phyloP scores from a whole-genome alignment of 2,329 filamentous ascomycete species.

The Tolypocladium inflatum region DNA sequence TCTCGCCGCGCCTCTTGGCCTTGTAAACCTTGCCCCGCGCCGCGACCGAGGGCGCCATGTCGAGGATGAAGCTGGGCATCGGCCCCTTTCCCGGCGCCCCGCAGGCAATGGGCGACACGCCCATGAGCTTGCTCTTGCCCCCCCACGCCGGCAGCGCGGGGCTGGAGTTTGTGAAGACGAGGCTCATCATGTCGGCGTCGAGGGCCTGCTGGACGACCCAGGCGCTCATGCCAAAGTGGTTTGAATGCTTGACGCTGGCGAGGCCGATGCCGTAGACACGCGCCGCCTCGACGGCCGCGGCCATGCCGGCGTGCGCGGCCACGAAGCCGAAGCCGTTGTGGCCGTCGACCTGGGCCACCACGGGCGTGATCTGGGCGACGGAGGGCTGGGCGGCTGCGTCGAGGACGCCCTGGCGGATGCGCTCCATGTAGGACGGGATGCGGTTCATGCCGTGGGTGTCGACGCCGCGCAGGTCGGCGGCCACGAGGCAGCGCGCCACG shows the following conservation, averaged over 20 bases:
- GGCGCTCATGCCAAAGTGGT: conserved; percentile 77
- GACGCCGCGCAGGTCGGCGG: conserved; percentile 68
- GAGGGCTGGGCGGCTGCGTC: conserved; percentile 49
- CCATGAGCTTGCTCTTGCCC: conserved; percentile 58
- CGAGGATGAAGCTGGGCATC: conserved; percentile 55
- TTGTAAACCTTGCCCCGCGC: conserved; percentile 68
- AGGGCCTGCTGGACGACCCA: conserved; percentile 73
- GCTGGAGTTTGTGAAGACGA: conserved; percentile 64
- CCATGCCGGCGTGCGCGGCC: conserved; percentile 57
- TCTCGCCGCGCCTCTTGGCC: conserved; percentile 55
- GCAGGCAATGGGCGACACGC: conserved; percentile 65
- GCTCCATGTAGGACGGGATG: conserved; percentile 67
- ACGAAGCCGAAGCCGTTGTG: conserved; percentile 70
- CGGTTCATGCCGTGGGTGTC: conserved; percentile 72
- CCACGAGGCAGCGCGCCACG: conserved; percentile 59
- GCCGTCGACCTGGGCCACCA: conserved; percentile 58
- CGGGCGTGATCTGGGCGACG: conserved; percentile 55
- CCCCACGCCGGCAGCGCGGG: conserved; percentile 66
- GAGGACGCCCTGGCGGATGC: conserved; percentile 61
- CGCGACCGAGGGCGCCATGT: conserved; percentile 63
- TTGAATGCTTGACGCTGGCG: conserved; percentile 65
- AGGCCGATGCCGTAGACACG: conserved; percentile 61
- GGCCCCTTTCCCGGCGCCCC: conserved; percentile 56
- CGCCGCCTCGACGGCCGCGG: conserved; percentile 57
- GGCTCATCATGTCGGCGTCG: conserved; percentile 59